Evolutionary conservation across 2,329 filamentous ascomycete genomes (phyloP), one percentile per base, ranked within the genome.

Genomic region (Macrophomina phaseolina): DNA sequence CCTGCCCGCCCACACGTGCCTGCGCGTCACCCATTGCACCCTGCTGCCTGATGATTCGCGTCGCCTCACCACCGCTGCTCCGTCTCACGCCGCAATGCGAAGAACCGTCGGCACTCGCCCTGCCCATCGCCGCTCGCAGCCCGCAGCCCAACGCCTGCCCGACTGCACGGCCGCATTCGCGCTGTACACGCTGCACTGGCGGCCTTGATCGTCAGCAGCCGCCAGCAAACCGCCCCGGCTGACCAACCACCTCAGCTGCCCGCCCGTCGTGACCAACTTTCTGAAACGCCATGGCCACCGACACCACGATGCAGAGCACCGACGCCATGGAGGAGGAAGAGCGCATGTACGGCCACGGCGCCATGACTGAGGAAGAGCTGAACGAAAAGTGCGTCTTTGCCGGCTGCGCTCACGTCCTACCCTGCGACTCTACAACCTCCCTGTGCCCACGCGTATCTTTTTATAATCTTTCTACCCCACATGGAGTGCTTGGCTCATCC

Each of bases 331-430:
- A 78, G 34, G 84, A 86, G 69, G 82, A 84, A 58, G 75, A 78
- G 38, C 79, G 80, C 69, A 83, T 84, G 78, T 85, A 86, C 68
- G 78, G 80, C 48, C 78, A 81, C 66, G 80, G 80, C 18, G 69
- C 75, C 18, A 69, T 80, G 69, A 80, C 75, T 11, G 77, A 82
- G 68, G 77, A 81, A 69, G 81, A 84, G 65, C 77, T 87, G 23
- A 80, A 86, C 69, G 79, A 82, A 63, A 86, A 86, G 76, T 83
- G 70, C 67, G 71, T 49, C 66, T 48, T n/a, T 4, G 23, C 28
- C 5, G 46, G 36, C 30, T 46, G 40, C 51, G 4, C 4, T 14
- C 11, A 16, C 14, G 1, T 23, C 49, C 2, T n/a, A 34, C 23
- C 30, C 42, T 51, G 16, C 28, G 18, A 36, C 0, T 11, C 23